Evolutionary conservation across 2,329 filamentous ascomycete species (phyloP).

Genomic region (Ciborinia camelliae): DNA sequence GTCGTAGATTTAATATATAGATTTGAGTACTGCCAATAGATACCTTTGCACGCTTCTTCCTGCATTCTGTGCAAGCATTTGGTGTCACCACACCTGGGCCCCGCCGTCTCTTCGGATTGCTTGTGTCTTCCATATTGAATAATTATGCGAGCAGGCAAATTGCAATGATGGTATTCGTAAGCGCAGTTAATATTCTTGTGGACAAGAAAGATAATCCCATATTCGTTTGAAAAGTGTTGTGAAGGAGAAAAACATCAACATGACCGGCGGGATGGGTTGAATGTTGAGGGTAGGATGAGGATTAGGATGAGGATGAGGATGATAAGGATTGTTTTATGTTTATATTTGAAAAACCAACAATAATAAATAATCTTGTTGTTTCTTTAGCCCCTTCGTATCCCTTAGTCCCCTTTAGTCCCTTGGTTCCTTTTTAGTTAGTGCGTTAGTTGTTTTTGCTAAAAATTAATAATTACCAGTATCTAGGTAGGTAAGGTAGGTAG

Average conservation of each 20-base stretch:
- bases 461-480: no score
- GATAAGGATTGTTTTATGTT: no score
- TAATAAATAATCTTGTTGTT: not conserved
- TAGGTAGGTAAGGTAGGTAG: no score
- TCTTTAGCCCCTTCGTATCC: no score
- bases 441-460: no score
- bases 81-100: slow-evolving; percentile 35
- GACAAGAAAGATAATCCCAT: not conserved
- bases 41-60: slow-evolving; percentile 37
- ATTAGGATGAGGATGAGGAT: not conserved
- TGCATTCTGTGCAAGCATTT: slow-evolving; percentile 37
- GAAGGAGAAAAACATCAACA: not conserved
- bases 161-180: not conserved
- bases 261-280: not conserved
- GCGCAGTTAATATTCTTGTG: not conserved
- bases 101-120: slow-evolving; percentile 32
- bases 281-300: not conserved
- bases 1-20: not conserved
- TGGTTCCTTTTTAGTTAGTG: no score
- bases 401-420: no score
- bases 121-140: slow-evolving; percentile 20
- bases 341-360: not conserved
- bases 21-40: not conserved
- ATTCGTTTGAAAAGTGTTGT: not conserved
- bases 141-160: not conserved